phyloP scores from a whole-genome alignment of 1,284 basidiomycete species.

The Pascua guehoae region DNA sequence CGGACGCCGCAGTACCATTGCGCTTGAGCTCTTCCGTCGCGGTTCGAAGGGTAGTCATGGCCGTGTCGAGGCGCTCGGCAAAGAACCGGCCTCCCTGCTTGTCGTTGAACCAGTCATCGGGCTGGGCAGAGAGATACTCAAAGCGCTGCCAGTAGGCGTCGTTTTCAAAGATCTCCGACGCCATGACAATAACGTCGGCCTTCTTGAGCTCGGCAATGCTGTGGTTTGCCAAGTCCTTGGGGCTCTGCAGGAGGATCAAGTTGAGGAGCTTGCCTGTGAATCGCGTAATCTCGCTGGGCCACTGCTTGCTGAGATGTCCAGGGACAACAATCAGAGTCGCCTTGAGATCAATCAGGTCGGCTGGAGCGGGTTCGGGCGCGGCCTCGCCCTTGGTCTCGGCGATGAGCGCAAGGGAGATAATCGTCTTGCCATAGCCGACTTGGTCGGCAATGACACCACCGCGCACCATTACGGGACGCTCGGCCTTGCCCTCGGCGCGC shows the following conservation, averaged over 20 bases:
- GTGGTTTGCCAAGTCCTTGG: conserved; percentile 66
- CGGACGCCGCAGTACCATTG: conserved; percentile 61
- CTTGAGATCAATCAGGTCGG: conserved; percentile 59
- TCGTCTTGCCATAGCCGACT: conserved; percentile 95
- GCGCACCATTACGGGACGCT: conserved; percentile 67
- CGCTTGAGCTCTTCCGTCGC: conserved; percentile 63
- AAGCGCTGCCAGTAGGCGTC: conserved; percentile 60
- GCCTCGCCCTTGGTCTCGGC: conserved; percentile 56
- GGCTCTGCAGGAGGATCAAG: conserved; percentile 60
- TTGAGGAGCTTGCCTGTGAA: conserved; percentile 63
- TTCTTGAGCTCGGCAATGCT: conserved; percentile 73
- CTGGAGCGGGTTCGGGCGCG: conserved; percentile 51
- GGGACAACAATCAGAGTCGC: conserved; percentile 85
- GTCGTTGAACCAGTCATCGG: conserved; percentile 41
- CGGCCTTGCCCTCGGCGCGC: conserved; percentile 86
- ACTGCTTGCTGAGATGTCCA: conserved; percentile 82
- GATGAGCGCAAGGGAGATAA: conserved; percentile 85
- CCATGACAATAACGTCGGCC: conserved; percentile 83
- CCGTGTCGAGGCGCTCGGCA: conserved; percentile 67
- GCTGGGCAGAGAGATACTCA: conserved; percentile 57
- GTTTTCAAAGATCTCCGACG: conserved; percentile 79
- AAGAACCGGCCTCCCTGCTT: conserved; percentile 78
- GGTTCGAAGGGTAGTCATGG: conserved; percentile 57
- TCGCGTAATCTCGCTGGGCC: conserved; percentile 80
- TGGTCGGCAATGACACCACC: conserved; percentile 94